phyloP scores from a whole-genome alignment of 768 basidiomycete genomes.

The Fistulinella prunicolor region DNA sequence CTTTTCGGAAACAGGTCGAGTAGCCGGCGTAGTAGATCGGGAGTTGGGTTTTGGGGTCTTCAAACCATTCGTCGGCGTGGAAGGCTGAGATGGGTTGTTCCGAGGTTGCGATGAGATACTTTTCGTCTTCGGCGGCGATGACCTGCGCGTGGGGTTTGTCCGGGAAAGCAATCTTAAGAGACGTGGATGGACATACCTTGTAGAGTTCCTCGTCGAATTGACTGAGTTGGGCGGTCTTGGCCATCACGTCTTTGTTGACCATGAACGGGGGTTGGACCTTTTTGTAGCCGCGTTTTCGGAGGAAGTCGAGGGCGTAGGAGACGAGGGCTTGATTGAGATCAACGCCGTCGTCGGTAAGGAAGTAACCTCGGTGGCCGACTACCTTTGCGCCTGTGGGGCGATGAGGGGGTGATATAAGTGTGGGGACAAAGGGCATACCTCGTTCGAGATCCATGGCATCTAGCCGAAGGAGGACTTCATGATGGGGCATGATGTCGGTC shows the following conservation, averaged over 20 bases:
- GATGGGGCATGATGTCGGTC: conserved; percentile 88
- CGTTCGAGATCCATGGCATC: conserved; percentile 98
- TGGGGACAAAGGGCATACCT: conserved; percentile 41
- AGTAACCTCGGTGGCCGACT: conserved; percentile 94
- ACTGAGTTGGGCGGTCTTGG: conserved; percentile 94
- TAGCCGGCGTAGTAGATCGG: conserved; percentile 87
- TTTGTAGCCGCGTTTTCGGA: conserved; percentile 79
- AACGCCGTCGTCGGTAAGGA: conserved; percentile 91
- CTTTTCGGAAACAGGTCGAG: conserved; percentile 98
- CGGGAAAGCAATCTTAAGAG: background rate
- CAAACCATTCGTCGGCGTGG: conserved; percentile 98
- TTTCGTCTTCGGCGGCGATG: conserved; percentile 88
- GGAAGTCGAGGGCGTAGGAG: conserved; percentile 90
- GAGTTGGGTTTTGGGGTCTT: conserved; percentile 86
- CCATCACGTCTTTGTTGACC: conserved; percentile 98
- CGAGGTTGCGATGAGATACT: conserved; percentile 98
- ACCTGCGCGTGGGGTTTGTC: conserved; percentile 60
- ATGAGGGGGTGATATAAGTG: conserved; percentile 1
- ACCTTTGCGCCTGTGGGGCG: conserved; percentile 75
- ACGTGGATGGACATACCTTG: conserved; percentile 56
- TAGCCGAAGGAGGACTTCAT: conserved; percentile 89
- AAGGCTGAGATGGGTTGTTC: conserved; percentile 98
- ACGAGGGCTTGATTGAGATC: conserved; percentile 97
- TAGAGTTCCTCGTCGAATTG: conserved; percentile 99
- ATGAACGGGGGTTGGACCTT: conserved; percentile 97